Conservation (phyloP, 2,329 filamentous ascomycete genomes). For the Alternaria sp. region DNA sequence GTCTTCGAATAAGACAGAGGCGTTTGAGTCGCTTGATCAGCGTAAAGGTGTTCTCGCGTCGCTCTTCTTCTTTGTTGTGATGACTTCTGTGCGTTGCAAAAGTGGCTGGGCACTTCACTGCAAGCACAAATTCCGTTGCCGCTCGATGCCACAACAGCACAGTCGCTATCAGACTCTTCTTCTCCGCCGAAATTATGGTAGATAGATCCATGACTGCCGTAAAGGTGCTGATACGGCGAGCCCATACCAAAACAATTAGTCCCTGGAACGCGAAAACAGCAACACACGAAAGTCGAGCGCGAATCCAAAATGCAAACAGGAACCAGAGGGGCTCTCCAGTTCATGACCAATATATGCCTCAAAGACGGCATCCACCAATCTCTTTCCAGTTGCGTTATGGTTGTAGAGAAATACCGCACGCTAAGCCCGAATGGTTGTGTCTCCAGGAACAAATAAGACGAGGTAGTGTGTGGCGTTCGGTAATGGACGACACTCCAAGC, state of each 20-base stretch:
- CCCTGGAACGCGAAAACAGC: neutral
- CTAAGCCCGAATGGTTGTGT: neutral
- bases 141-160: neutral
- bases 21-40: neutral
- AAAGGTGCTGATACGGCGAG: no score
- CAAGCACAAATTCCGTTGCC: no score
- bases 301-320: neutral
- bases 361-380: neutral
- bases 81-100: neutral
- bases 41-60: neutral
- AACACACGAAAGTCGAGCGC: neutral
- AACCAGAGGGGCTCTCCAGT: neutral
- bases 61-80: neutral
- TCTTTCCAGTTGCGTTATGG: neutral
- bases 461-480: neutral
- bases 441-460: neutral
- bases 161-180: neutral
- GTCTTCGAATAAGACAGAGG: no score
- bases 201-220: neutral
- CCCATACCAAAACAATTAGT: neutral
- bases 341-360: neutral
- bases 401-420: neutral
- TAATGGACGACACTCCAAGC: neutral
- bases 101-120: neutral
- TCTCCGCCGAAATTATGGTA: neutral